Percentiles rank a stretch among this genome's conserved stretches.
phyloP scores from a whole-genome alignment of 371 early-diverging fungal species.

The Circinella umbellata region DNA sequence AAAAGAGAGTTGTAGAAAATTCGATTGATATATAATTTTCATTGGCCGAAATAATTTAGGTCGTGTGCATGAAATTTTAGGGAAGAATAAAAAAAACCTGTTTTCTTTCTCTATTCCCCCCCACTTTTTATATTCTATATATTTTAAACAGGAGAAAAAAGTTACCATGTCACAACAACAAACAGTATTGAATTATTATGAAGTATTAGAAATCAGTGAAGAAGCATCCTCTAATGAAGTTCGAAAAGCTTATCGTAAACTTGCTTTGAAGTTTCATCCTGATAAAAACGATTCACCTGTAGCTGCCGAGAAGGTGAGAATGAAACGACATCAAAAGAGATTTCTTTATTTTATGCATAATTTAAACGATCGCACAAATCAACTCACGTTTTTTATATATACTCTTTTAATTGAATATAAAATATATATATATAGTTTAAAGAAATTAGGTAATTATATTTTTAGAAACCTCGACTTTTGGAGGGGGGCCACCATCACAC shows the following conservation, averaged over 20 bases:
- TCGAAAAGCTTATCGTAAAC: constrained; percentile 84
- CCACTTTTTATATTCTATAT: neutral
- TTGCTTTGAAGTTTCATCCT: constrained; percentile 80
- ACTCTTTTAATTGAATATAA: constrained; percentile 16
- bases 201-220: constrained; percentile 26
- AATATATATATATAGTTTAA: constrained; percentile 60
- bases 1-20: too few species aligned
- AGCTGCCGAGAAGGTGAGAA: constrained; percentile 54
- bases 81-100: too few species aligned
- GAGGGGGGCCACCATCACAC: too few species aligned
- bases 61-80: too few species aligned
- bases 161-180: neutral
- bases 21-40: too few species aligned
- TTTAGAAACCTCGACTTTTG: too few species aligned
- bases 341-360: constrained; percentile 15
- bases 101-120: neutral
- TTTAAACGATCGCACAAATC: neutral
- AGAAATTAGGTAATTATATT: constrained; percentile 54
- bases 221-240: constrained; percentile 54
- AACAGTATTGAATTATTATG: constrained; percentile 25
- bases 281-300: constrained; percentile 68
- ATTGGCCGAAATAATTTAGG: too few species aligned
- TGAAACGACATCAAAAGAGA: too few species aligned
- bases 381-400: too few species aligned
- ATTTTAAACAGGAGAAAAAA: neutral